Percentiles rank a stretch among this genome's conserved stretches.
These are phyloP conservation scores for Musa acuminata DNA, from an alignment of 176 grass and related monocot genomes.

Conservation along the genomic window DNA sequence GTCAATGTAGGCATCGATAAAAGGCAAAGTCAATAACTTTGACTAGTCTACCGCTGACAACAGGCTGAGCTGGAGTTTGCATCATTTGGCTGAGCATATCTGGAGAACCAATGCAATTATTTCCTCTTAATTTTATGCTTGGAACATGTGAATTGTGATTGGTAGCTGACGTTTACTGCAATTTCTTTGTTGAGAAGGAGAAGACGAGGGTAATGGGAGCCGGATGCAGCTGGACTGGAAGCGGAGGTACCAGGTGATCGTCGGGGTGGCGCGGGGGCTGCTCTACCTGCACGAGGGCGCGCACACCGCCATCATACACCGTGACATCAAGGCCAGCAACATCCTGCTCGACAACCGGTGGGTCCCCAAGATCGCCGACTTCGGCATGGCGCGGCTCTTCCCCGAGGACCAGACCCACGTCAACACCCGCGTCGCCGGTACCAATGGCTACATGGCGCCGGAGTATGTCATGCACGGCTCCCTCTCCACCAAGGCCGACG, in stretches of 20 bases:
- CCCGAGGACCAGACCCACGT: slow-evolving; percentile 63
- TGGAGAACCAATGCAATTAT: no score
- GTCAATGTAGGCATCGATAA: no score
- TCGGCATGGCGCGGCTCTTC: slow-evolving; percentile 81
- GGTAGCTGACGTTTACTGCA: no score
- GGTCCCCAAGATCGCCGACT: slow-evolving; percentile 90
- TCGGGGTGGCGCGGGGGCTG: slow-evolving; percentile 75
- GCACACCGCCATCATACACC: slow-evolving; percentile 93
- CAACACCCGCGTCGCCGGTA: slow-evolving; percentile 72
- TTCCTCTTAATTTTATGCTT: no score
- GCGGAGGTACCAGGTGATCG: slow-evolving; percentile 58
- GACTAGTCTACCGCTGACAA: no score
- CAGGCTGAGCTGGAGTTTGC: no score
- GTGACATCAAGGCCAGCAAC: slow-evolving; percentile 97
- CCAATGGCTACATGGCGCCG: slow-evolving; percentile 94
- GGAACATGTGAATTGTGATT: no score
- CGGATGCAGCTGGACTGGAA: slow-evolving; percentile 53
- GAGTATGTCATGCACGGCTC: slow-evolving; percentile 89
- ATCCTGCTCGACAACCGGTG: slow-evolving; percentile 74
- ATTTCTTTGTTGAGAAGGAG: not conserved
- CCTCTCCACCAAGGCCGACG: slow-evolving; percentile 79
- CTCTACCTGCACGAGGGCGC: slow-evolving; percentile 94
- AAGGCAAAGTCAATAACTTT: no score
- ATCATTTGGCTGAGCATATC: no score
- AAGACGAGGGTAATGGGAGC: not conserved